Evolutionary conservation across 176 grass and related monocot species (phyloP).

Genomic region (Musa schizocarpa): DNA sequence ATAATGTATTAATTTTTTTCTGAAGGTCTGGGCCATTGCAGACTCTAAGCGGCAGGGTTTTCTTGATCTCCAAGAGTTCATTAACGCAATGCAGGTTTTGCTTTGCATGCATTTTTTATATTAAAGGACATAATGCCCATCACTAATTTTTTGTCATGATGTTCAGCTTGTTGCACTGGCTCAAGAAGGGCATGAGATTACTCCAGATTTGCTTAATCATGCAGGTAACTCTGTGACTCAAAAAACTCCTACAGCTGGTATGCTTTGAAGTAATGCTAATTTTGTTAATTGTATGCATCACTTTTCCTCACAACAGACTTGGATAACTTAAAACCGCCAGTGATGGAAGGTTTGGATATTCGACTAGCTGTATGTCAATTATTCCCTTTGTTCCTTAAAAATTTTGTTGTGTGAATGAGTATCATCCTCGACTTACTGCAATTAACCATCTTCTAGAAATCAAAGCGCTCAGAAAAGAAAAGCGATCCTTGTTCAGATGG

Average conservation of each 20-base stretch:
- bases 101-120: not conserved
- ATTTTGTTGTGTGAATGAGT: slow-evolving; percentile 5
- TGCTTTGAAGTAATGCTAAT: not conserved
- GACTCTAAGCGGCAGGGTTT: slow-evolving; percentile 76
- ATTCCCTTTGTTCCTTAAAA: slow-evolving; percentile 6
- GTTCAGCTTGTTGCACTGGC: slow-evolving; percentile 67
- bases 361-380: slow-evolving; percentile 53
- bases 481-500: not conserved
- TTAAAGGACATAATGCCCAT: not conserved
- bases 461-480: not conserved
- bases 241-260: not conserved
- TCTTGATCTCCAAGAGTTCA: slow-evolving; percentile 61
- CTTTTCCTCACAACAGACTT: slow-evolving; percentile 32
- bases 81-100: slow-evolving; percentile 62
- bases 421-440: not conserved
- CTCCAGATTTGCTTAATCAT: slow-evolving; percentile 42
- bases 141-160: not conserved
- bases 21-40: slow-evolving; percentile 63
- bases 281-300: not conserved
- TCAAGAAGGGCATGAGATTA: slow-evolving; percentile 62
- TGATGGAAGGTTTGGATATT: slow-evolving; percentile 82
- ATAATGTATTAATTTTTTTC: not conserved
- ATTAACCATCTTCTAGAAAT: slow-evolving; percentile 7
- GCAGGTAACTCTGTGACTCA: slow-evolving; percentile 30
- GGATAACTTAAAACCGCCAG: slow-evolving; percentile 48